These are phyloP conservation scores for Tylopilus rubrobrunneus DNA, from an alignment of 768 basidiomycete genomes.

Conservation along the genomic window DNA sequence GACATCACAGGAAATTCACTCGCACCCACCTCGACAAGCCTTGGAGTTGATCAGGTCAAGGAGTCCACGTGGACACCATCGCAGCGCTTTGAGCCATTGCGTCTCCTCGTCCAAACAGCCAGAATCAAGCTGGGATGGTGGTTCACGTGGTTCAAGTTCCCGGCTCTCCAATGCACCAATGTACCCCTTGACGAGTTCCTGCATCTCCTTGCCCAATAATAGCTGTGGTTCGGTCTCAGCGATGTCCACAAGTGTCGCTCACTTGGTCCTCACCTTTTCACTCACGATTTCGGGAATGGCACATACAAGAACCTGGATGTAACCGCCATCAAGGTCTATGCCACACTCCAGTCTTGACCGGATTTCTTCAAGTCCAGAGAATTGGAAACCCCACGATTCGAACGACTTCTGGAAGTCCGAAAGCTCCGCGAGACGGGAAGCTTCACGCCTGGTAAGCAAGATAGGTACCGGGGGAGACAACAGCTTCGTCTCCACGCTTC, in stretches of 20 bases:
- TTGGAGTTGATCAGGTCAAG: conserved; percentile 89
- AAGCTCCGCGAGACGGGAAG: conserved; percentile 42
- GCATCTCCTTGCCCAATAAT: conserved; percentile 66
- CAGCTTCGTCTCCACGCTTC: conserved; percentile 37
- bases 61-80: conserved; percentile 79
- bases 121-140: conserved; percentile 10
- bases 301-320: conserved; percentile 62
- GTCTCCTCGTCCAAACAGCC: conserved; percentile 19
- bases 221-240: conserved; percentile 40
- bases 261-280: conserved; percentile 49
- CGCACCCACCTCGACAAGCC: conserved; percentile 77
- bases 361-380: conserved; percentile 37
- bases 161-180: conserved; percentile 58
- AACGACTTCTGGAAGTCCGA: conserved; percentile 45
- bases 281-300: conserved; percentile 67
- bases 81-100: conserved; percentile 66
- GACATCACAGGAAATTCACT: conserved; percentile 17
- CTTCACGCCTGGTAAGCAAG: conserved; percentile 66
- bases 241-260: not conserved
- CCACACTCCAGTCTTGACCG: conserved; percentile 20
- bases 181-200: conserved; percentile 69
- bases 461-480: conserved; percentile 56
- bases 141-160: conserved; percentile 23
- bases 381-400: conserved; percentile 64
- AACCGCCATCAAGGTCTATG: conserved; percentile 31